Conservation (phyloP, 208 protist species). For the Porcisia hertigi region DNA sequence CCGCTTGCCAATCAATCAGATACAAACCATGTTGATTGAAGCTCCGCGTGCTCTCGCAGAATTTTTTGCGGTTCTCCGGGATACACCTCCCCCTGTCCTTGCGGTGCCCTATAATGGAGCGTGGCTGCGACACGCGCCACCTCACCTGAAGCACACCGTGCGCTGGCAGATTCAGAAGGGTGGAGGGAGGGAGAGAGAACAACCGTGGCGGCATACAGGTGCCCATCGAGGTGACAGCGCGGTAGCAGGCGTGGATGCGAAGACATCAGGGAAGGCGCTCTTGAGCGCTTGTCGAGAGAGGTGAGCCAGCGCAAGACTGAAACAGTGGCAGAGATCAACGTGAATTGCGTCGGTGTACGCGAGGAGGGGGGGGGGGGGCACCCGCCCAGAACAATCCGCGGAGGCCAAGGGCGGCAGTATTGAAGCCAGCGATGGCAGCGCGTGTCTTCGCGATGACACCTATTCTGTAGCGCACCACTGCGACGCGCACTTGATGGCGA, state of each 20-base stretch:
- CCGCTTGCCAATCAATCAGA: neutral
- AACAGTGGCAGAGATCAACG: slow-evolving; percentile 36
- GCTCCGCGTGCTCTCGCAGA: slow-evolving; percentile 9
- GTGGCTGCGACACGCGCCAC: slow-evolving; percentile 19
- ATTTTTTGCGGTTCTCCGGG: neutral
- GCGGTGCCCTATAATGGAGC: slow-evolving; percentile 4
- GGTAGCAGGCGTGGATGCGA: slow-evolving; percentile 17
- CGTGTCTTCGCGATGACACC: slow-evolving; percentile 1
- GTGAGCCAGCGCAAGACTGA: slow-evolving; percentile 28
- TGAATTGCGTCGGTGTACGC: slow-evolving; percentile 24
- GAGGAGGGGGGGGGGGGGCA: slow-evolving; percentile 23
- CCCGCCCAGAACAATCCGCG: slow-evolving; percentile 9
- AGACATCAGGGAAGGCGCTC: neutral
- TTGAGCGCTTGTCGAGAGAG: slow-evolving; percentile 18
- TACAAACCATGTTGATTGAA: neutral
- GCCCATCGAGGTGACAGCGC: slow-evolving; percentile 34
- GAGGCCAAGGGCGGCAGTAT: slow-evolving; percentile 20
- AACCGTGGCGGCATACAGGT: slow-evolving; percentile 38
- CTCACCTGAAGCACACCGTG: slow-evolving; percentile 21
- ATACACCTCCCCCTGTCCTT: neutral
- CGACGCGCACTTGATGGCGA: neutral
- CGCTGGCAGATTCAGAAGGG: slow-evolving; percentile 14
- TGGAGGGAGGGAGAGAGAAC: slow-evolving; percentile 8
- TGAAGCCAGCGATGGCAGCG: slow-evolving; percentile 16
- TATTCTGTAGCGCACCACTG: slow-evolving; percentile 7